A percentile compares a stretch with the other conserved stretches of the same genome.
These are phyloP conservation scores for Eragrostis curvula DNA, from an alignment of 176 grass and related monocot genomes.

Conservation along the genomic window DNA sequence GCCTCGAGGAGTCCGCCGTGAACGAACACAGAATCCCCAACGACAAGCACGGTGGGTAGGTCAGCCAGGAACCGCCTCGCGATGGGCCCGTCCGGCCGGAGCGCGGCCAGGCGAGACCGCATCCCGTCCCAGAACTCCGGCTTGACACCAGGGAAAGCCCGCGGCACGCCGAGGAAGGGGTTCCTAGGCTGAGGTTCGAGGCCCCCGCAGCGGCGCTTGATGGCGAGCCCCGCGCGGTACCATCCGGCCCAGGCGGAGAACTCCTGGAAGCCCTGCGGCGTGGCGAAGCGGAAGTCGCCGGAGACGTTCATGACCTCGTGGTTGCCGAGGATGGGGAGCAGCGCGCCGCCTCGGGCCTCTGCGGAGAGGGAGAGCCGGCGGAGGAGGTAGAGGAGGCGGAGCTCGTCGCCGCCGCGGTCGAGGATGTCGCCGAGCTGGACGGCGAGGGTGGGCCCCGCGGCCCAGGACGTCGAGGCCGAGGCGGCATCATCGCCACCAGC, in stretches of 20 bases:
- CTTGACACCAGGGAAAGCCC: slow-evolving; percentile 72
- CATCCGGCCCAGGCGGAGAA: slow-evolving; percentile 71
- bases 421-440: slow-evolving; percentile 92
- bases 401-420: slow-evolving; percentile 90
- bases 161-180: slow-evolving; percentile 84
- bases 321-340: slow-evolving; percentile 81
- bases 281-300: slow-evolving; percentile 79
- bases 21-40: slow-evolving; percentile 91
- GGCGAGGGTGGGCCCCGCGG: slow-evolving; percentile 70
- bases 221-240: slow-evolving; percentile 79
- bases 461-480: slow-evolving; percentile 49
- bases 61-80: slow-evolving; percentile 69
- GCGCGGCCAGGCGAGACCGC: slow-evolving; percentile 73
- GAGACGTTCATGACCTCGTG: slow-evolving; percentile 95
- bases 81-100: slow-evolving; percentile 81
- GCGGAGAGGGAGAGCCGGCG: slow-evolving; percentile 70
- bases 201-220: slow-evolving; percentile 72
- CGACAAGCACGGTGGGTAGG: slow-evolving; percentile 75
- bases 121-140: slow-evolving; percentile 87
- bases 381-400: slow-evolving; percentile 85
- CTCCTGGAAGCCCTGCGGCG: slow-evolving; percentile 64
- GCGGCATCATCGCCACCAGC: background rate
- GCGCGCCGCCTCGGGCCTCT: slow-evolving; percentile 60
- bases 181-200: slow-evolving; percentile 53
- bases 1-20: slow-evolving; percentile 83